Base-by-base conservation (phyloP, 768 basidiomycete species). In the Clavaria fumosa region DNA sequence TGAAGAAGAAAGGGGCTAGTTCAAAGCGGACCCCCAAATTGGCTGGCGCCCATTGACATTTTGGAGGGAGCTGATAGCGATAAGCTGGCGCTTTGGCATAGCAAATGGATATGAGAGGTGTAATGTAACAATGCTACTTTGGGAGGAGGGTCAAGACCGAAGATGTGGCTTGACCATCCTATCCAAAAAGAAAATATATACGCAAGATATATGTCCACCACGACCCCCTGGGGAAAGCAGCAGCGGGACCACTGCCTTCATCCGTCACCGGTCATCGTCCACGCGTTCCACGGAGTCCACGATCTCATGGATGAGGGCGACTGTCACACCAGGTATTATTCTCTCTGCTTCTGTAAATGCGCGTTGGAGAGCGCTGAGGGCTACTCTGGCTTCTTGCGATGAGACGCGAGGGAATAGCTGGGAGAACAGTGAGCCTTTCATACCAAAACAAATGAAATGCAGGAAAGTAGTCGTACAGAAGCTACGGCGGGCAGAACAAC, bases 401-500 rank as follows among this genome's bases (percentile, higher is more conserved):
- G 85, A 78, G 17, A 97, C 84, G 30, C 93, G 74, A 42, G 85
- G 85, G 56, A 90, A 86, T 22, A 99, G 63, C 91, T 96, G 48
- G 15, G 34, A 27, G n/a, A 44, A 46, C 33, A 35, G 44, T 40
- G 27, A 38, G 20, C 10, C 31, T 24, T 23, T n/a, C n/a, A 12
- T 12, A 21, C 17, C n/a, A 18, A 10, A 40, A 11, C 11, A 26
- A 40, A 21, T 17, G 11, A 30, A 39, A 37, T 26, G n/a, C 38
- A 23, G 35, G 17, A 11, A n/a, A 9, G 37, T 34, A 15, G 1
- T 62, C 80, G 56, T 47, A 96, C 93, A 43, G 86, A 91, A 31
- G 90, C 85, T 48, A 97, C 78, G n/a, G 90, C 90, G 17, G 95
- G 95, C 20, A 96, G 60, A 36, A 96, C 78, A 21, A 99, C 93